Percentiles rank a stretch among this genome's conserved stretches.
Evolutionary conservation across 331 rosid genomes (phyloP).

Genomic region (Quercus lobata): DNA sequence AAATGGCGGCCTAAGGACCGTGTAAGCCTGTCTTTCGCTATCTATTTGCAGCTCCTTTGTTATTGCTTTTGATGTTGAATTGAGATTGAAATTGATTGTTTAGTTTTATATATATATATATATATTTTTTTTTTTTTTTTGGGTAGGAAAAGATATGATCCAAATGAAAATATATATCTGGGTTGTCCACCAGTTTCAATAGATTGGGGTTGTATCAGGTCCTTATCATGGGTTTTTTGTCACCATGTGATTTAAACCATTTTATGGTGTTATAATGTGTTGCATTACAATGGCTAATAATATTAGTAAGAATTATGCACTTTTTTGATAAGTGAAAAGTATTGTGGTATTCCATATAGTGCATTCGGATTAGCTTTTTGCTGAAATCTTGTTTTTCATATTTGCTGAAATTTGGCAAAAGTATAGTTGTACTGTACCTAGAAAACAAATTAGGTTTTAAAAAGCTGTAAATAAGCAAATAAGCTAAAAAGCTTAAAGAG

Average conservation of each 20-base stretch:
- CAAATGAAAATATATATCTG: not conserved
- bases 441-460: no score
- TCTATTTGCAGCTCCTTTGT: not conserved
- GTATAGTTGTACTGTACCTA: no score
- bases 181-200: not conserved
- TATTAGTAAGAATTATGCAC: not conserved
- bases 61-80: not conserved
- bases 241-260: not conserved
- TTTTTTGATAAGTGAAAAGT: not conserved
- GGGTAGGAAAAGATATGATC: not conserved
- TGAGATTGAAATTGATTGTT: not conserved
- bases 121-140: not conserved
- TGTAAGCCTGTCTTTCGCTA: constrained; percentile 33
- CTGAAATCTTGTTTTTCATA: no score
- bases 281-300: not conserved
- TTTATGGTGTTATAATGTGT: not conserved
- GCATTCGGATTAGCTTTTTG: no score
- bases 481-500: no score
- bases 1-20: constrained; percentile 95
- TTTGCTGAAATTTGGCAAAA: no score
- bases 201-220: not conserved
- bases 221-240: not conserved
- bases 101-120: not conserved
- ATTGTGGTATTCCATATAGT: no score
- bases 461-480: no score